Conservation (phyloP, 805 yeast genomes). For the Lipomyces spencermartinsiae region DNA sequence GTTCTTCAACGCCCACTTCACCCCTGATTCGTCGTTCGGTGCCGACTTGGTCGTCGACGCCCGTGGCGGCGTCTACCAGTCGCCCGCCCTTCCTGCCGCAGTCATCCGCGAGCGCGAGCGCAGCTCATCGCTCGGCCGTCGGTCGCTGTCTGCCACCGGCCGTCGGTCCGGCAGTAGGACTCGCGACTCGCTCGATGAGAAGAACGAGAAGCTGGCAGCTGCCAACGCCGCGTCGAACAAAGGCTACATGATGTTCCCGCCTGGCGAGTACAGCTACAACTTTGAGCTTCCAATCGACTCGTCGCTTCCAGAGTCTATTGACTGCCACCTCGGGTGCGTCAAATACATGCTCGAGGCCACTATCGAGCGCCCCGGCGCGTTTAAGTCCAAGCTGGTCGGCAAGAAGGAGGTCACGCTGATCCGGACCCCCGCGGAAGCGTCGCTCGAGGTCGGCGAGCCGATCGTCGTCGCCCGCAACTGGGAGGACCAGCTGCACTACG, state of each 20-base stretch:
- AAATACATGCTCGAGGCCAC: conserved; percentile 70
- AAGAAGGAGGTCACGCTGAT: conserved; percentile 68
- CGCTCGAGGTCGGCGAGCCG: conserved; percentile 90
- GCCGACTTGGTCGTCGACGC: conserved; percentile 45
- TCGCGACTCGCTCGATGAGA: conserved; percentile 28
- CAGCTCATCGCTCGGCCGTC: conserved; percentile 18
- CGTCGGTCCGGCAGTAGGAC: conserved; percentile 31
- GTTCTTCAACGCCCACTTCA: conserved; percentile 60
- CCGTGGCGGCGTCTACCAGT: conserved; percentile 26
- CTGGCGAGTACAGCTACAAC: conserved; percentile 91
- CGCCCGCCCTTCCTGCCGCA: conserved; percentile 21
- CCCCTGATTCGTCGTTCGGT: conserved; percentile 52
- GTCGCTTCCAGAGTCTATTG: conserved; percentile 78
- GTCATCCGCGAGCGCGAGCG: conserved; percentile 28
- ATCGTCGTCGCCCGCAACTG: conserved; percentile 88
- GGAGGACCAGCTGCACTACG: conserved; percentile 83
- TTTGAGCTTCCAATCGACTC: conserved; percentile 89
- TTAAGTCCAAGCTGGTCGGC: conserved; percentile 76
- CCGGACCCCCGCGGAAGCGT: conserved; percentile 76
- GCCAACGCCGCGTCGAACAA: conserved; percentile 16
- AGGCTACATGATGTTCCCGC: conserved; percentile 62
- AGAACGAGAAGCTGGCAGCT: conserved; percentile 18
- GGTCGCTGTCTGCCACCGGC: conserved; percentile 20
- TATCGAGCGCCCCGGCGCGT: conserved; percentile 81
- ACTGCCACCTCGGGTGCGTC: conserved; percentile 82